Percentiles rank a stretch among this genome's conserved stretches.
Conservation (phyloP, 768 basidiomycete species). For the Russula compacta region DNA sequence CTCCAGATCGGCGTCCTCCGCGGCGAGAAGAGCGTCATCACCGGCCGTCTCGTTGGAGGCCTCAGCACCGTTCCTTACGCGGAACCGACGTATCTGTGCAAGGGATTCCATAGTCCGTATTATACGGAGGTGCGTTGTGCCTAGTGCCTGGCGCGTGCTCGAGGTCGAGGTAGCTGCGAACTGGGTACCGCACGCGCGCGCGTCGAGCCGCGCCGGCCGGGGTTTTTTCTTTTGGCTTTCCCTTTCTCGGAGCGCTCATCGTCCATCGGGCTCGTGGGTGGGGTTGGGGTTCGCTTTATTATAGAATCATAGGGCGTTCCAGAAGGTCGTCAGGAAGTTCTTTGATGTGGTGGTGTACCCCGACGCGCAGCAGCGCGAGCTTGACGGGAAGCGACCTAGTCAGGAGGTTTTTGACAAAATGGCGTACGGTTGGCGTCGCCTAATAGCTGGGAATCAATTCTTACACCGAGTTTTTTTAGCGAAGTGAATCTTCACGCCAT, state of each 20-base stretch:
- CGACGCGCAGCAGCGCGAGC: slow-evolving; percentile 53
- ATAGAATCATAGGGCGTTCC: slow-evolving; percentile 56
- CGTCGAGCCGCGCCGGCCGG: background rate
- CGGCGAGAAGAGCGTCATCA: slow-evolving; percentile 50
- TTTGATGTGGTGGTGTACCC: slow-evolving; percentile 55
- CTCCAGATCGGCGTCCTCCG: slow-evolving; percentile 60
- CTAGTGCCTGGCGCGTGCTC: background rate
- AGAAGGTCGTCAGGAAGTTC: slow-evolving; percentile 52
- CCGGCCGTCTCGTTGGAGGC: slow-evolving; percentile 41
- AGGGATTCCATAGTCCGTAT: slow-evolving; percentile 66
- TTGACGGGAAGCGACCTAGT: slow-evolving; percentile 80
- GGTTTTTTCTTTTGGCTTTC: background rate
- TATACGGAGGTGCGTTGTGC: slow-evolving; percentile 50
- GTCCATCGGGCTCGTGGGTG: slow-evolving; percentile 47
- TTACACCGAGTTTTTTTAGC: slow-evolving; percentile 27
- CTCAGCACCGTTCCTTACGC: slow-evolving; percentile 74
- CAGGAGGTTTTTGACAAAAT: slow-evolving; percentile 73
- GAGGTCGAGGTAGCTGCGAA: background rate
- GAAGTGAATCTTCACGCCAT: slow-evolving; percentile 76
- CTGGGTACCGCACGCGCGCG: background rate
- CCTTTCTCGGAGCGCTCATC: background rate
- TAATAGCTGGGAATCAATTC: slow-evolving; percentile 10
- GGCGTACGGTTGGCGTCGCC: slow-evolving; percentile 40
- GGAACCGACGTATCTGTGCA: slow-evolving; percentile 72
- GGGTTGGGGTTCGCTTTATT: background rate